phyloP scores from a whole-genome alignment of 208 protist genomes.

The Zelonia costaricensis region DNA sequence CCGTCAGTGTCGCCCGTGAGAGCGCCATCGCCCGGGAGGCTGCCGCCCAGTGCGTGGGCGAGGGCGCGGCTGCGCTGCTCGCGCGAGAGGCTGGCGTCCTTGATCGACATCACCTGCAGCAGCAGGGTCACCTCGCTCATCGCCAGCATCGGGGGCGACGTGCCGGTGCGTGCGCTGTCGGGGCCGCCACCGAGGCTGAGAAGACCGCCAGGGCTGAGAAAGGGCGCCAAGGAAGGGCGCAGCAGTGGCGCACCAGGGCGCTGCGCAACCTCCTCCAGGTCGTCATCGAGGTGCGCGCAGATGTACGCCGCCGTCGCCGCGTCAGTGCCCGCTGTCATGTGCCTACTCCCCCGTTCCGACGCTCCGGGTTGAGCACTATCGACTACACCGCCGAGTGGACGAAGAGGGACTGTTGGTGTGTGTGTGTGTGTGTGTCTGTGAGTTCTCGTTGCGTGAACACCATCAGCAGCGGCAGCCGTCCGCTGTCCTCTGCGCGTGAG shows the following conservation, averaged over 20 bases:
- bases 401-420: not conserved
- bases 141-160: not conserved
- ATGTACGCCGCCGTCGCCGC: slow-evolving; percentile 33
- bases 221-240: slow-evolving; percentile 21
- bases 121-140: slow-evolving; percentile 15
- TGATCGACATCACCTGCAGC: slow-evolving; percentile 62
- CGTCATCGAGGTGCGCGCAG: slow-evolving; percentile 42
- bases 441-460: too few species aligned
- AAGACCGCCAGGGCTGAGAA: slow-evolving; percentile 10
- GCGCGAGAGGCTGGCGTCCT: slow-evolving; percentile 58
- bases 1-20: slow-evolving; percentile 2
- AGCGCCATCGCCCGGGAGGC: not conserved
- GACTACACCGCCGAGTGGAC: too few species aligned
- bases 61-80: slow-evolving; percentile 53
- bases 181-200: slow-evolving; percentile 1
- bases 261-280: slow-evolving; percentile 47
- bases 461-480: too few species aligned
- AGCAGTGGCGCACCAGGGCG: slow-evolving; percentile 11
- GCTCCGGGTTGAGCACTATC: too few species aligned
- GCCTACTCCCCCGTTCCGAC: too few species aligned
- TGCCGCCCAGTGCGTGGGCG: slow-evolving; percentile 9
- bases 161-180: not conserved
- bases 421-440: not conserved
- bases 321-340: slow-evolving; percentile 17
- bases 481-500: too few species aligned